Evolutionary conservation across 73 alveolate species (phyloP).

Genomic region (Uronychia binucleata): DNA sequence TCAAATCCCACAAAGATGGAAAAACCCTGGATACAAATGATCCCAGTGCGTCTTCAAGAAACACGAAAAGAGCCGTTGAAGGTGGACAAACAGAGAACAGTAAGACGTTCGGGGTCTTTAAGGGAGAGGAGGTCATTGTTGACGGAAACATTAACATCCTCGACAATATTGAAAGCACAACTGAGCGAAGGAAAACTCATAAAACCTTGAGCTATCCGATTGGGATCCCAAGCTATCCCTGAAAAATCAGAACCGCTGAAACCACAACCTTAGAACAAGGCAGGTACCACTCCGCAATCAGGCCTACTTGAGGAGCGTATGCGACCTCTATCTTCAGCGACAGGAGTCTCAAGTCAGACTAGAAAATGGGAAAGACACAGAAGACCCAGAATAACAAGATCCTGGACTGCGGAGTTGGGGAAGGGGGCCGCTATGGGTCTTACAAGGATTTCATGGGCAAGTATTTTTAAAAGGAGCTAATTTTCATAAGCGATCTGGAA

Average conservation of each 20-base stretch:
- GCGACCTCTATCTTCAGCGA: neutral
- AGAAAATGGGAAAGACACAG: no score
- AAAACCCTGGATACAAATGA: no score
- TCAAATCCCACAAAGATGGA: no score
- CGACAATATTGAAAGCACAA: no score
- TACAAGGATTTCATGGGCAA: neutral
- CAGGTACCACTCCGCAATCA: neutral
- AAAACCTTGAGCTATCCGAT: no score
- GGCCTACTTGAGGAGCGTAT: neutral
- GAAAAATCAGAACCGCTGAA: no score
- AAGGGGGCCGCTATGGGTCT: neutral
- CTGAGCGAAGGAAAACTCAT: no score
- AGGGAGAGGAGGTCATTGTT: neutral
- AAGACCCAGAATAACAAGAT: neutral
- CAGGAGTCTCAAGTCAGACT: neutral
- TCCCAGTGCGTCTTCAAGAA: neutral
- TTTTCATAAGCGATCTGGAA: neutral
- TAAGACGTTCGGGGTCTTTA: neutral
- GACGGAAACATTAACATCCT: neutral
- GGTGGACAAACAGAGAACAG: neutral
- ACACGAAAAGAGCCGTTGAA: neutral
- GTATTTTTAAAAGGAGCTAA: neutral
- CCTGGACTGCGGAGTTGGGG: neutral
- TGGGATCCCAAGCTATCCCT: no score
- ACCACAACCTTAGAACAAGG: neutral